These are phyloP conservation scores for Chlorella ohadii DNA, from an alignment of 139 green algal species.

Conservation along the genomic window DNA sequence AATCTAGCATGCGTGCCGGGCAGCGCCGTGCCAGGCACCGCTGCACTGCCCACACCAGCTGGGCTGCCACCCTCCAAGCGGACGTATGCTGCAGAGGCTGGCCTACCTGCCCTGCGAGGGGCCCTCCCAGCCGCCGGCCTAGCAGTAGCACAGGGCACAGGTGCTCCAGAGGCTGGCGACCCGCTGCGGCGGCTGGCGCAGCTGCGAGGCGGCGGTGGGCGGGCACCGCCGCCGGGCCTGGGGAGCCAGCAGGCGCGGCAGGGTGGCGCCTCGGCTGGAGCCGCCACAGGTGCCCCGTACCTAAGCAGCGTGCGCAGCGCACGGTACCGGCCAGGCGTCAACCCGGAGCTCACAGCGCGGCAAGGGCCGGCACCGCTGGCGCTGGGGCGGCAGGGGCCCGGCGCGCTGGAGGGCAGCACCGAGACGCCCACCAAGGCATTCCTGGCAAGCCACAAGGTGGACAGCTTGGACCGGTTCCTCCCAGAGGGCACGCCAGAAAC, in stretches of 20 bases:
- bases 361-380: not conserved
- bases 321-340: conserved; percentile 26
- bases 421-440: conserved; percentile 21
- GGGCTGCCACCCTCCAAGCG: not conserved
- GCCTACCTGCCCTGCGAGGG: not conserved
- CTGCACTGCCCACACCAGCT: not conserved
- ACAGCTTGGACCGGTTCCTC: conserved; percentile 1
- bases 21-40: not conserved
- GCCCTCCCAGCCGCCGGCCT: not conserved
- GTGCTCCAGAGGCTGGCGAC: not conserved
- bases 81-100: not conserved
- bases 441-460: not conserved
- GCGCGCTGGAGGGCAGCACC: not conserved
- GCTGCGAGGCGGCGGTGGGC: conserved; percentile 21
- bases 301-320: not conserved
- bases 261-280: not conserved
- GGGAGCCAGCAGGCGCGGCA: not conserved
- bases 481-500: not conserved
- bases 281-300: not conserved
- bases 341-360: not conserved
- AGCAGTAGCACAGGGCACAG: not conserved
- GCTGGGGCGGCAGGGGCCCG: not conserved
- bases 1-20: not conserved
- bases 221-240: not conserved
- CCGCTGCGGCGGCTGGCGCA: conserved; percentile 27